Evolutionary conservation across 345 rosid species (phyloP), one percentile per base, ranked within the genome.

Genomic region (Citrus maxima): DNA sequence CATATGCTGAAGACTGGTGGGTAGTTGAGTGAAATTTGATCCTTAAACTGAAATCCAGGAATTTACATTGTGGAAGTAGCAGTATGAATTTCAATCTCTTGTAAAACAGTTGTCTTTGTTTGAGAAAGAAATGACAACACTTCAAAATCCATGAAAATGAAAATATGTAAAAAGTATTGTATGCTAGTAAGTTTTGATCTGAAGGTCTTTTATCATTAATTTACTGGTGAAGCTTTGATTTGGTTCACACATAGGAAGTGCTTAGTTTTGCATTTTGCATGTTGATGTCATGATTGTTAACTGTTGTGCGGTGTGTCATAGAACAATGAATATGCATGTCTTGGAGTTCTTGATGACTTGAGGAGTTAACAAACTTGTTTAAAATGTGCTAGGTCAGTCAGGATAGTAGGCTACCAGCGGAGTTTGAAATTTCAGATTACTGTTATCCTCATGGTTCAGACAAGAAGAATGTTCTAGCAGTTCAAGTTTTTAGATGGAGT

Each of bases 401-500:
- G 91, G 99, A 96, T 81, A 96, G 99, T 81, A 89, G 97, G 88
- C 86, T 96, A 74, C 97, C 99, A 21, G 98, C 99, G 42, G 99
- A 96, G 86, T 96, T 96, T 84, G 99, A 96, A 87, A 91, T 96
- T 74, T 88, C 98, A n/a, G 95, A 91, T 74, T 86, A 87, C 83
- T 96, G 98, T 82, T 83, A 91, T 85, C 90, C 94, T 46, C 87
- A 84, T 83, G 89, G 83, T 80, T 88, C 95, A 22, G 90, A 87
- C 28, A 92, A 96, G 82, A 86, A 87, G 76, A 96, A 94, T 83
- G 90, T 94, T 85, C 86, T 96, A 70, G 98, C 99, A 21, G 97
- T 96, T 81, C 97, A 96, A 89, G 99, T 96, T 65, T 84, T 88
- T 82, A 93, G 99, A 90, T 96, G 99, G 99, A 93, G 99, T 87